These are phyloP conservation scores for Globisporangium middletonii DNA, from an alignment of 352 stramenopile species.

Conservation along the genomic window DNA sequence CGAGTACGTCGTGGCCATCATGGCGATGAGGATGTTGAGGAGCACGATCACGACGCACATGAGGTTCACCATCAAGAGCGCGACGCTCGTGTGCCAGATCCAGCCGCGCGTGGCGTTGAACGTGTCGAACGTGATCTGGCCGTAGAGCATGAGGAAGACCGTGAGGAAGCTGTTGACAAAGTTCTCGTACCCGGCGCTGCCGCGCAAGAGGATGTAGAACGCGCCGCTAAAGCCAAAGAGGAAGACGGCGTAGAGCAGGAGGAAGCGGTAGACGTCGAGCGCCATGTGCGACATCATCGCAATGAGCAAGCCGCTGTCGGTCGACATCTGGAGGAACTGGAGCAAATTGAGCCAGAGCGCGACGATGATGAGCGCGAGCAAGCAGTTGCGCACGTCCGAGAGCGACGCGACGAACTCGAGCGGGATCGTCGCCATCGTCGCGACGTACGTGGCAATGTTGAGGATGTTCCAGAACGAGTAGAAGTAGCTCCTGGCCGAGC, in stretches of 20 bases:
- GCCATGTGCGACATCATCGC: constrained; percentile 77
- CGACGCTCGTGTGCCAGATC: constrained; percentile 11
- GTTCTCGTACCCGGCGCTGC: constrained; percentile 44
- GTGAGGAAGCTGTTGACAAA: constrained; percentile 62
- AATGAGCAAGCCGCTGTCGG: constrained; percentile 51
- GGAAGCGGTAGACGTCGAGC: constrained; percentile 61
- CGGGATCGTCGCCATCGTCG: constrained; percentile 40
- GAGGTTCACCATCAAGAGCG: constrained; percentile 9
- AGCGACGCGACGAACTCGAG: constrained; percentile 36
- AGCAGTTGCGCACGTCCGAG: constrained; percentile 28
- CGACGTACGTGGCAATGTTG: constrained; percentile 40
- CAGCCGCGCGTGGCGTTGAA: constrained; percentile 6
- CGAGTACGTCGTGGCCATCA: constrained; percentile 28
- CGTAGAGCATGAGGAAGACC: constrained; percentile 72
- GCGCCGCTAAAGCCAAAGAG: constrained; percentile 62
- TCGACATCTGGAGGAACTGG: constrained; percentile 65
- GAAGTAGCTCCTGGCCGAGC: constrained; percentile 41
- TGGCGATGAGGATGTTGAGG: constrained; percentile 36
- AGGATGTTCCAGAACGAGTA: constrained; percentile 57
- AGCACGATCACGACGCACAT: constrained; percentile 19
- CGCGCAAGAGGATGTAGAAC: constrained; percentile 66
- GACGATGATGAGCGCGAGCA: constrained; percentile 52
- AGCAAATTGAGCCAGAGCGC: constrained; percentile 64
- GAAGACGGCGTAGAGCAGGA: constrained; percentile 69
- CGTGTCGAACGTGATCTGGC: constrained; percentile 42